These are phyloP conservation scores for Phylloporus sp. DNA, from an alignment of 1,284 basidiomycete genomes.

Conservation along the genomic window DNA sequence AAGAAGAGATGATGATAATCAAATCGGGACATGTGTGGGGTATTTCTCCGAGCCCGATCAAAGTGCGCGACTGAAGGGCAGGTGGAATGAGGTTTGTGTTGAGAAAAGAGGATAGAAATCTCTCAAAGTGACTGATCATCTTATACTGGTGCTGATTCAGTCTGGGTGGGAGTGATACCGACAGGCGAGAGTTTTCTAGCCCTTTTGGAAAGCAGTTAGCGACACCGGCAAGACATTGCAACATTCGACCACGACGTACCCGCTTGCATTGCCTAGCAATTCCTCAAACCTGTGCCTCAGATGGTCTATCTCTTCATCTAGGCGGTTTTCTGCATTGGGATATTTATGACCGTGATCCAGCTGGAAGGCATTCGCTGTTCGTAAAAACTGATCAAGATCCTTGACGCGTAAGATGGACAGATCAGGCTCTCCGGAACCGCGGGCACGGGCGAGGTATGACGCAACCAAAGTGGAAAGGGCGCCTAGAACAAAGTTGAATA, in stretches of 20 bases:
- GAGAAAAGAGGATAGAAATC: not conserved
- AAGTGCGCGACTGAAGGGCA: too few species aligned
- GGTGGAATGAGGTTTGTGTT: too few species aligned
- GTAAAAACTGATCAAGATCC: constrained; percentile 70
- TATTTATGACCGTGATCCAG: constrained; percentile 62
- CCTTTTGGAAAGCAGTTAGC: constrained; percentile 20
- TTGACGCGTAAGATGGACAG: constrained; percentile 57
- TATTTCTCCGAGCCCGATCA: too few species aligned
- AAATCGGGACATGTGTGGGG: not conserved
- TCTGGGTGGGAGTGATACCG: constrained; percentile 14
- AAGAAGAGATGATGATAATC: not conserved
- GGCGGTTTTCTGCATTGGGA: constrained; percentile 12
- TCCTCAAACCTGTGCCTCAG: constrained; percentile 48
- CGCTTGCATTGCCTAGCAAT: constrained; percentile 46
- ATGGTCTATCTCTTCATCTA: constrained; percentile 23
- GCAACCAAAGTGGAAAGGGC: constrained; percentile 70
- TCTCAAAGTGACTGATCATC: not conserved
- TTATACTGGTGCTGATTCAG: not conserved
- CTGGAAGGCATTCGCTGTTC: constrained; percentile 62
- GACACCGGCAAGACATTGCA: not conserved
- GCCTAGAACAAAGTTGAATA: constrained; percentile 43
- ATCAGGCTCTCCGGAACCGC: constrained; percentile 75
- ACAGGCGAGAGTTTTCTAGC: constrained; percentile 30
- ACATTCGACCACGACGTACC: constrained; percentile 22
- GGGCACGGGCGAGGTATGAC: constrained; percentile 72